Conservation (phyloP, 2,329 filamentous ascomycete species). For the Rutstroemia sp. region DNA sequence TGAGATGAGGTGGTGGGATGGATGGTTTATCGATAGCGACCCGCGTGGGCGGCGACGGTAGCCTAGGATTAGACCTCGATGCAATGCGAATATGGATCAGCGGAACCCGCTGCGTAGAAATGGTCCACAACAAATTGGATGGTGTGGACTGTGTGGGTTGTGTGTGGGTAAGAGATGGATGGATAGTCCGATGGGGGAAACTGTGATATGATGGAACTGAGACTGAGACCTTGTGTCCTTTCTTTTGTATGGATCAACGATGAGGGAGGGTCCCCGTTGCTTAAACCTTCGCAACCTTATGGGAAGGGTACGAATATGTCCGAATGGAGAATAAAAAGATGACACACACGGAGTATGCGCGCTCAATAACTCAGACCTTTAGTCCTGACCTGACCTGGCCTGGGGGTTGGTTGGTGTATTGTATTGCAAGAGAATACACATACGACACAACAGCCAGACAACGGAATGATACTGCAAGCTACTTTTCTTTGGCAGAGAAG, state of each 20-base stretch:
- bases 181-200: background rate
- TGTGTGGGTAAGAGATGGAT: background rate
- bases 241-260: background rate
- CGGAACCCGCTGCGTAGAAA: background rate
- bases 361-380: background rate
- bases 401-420: background rate
- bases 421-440: background rate
- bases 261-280: background rate
- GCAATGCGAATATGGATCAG: slow-evolving; percentile 6
- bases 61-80: slow-evolving; percentile 3
- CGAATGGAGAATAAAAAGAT: background rate
- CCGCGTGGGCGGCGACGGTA: background rate
- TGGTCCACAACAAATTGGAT: background rate
- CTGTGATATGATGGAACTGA: background rate
- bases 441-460: background rate
- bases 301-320: background rate
- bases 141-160: background rate
- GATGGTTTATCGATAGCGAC: slow-evolving; percentile 5
- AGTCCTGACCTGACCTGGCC: background rate
- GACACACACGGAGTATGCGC: background rate
- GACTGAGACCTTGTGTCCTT: background rate
- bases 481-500: background rate
- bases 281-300: background rate
- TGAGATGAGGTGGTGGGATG: background rate
- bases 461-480: background rate